Evolutionary conservation across 352 stramenopile species (phyloP).

Genomic region (Bremia lactucae): DNA sequence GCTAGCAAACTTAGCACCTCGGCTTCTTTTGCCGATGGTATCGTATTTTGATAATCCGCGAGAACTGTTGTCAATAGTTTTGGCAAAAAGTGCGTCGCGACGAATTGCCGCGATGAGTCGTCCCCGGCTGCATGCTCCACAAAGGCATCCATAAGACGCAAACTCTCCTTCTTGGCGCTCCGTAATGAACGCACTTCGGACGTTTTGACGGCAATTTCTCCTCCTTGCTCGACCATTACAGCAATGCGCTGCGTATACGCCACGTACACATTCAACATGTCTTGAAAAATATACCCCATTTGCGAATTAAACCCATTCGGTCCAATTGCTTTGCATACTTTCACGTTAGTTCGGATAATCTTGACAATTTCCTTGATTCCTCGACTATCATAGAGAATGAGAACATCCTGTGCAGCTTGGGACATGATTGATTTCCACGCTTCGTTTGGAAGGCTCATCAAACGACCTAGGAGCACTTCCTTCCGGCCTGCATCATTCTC

Average conservation of each 20-base stretch:
- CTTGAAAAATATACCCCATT: constrained; percentile 96
- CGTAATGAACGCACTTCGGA: constrained; percentile 89
- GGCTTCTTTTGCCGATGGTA: constrained; percentile 62
- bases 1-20: constrained; percentile 94
- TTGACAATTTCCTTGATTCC: constrained; percentile 92
- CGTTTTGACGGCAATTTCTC: constrained; percentile 91
- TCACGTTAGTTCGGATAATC: constrained; percentile 97
- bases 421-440: constrained; percentile 84
- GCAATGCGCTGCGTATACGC: constrained; percentile 97
- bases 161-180: constrained; percentile 94
- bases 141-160: constrained; percentile 94
- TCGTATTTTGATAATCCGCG: constrained; percentile 90
- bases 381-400: constrained; percentile 64
- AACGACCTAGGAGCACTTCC: constrained; percentile 82
- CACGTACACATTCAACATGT: constrained; percentile 98
- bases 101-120: constrained; percentile 60
- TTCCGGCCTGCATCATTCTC: constrained; percentile 77
- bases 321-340: constrained; percentile 92
- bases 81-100: constrained; percentile 93
- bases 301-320: constrained; percentile 94
- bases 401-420: constrained; percentile 61
- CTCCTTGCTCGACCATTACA: constrained; percentile 80
- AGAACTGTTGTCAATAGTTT: constrained; percentile 95
- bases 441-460: constrained; percentile 95
- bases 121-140: constrained; percentile 80